Evolutionary conservation across 257 asterid genomes (phyloP).

Genomic region (Solanum etuberosum): DNA sequence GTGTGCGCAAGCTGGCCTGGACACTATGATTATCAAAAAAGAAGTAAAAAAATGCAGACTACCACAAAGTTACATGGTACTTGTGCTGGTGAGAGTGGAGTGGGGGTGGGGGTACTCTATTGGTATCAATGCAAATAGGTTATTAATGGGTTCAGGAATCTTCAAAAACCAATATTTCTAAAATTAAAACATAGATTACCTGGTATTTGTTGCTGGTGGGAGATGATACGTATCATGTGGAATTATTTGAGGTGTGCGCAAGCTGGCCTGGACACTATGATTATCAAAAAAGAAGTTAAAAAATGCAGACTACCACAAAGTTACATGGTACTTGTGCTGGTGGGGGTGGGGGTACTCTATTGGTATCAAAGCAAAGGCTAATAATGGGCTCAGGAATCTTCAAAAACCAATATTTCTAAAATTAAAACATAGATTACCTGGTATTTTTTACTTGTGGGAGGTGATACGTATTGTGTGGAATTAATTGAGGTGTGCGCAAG

Average conservation of each 20-base stretch:
- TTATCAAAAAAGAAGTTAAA: too few relatives aligned
- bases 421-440: not conserved
- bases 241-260: not conserved
- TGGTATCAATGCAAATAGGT: not conserved
- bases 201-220: too few relatives aligned
- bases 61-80: not conserved
- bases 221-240: too few relatives aligned
- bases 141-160: not conserved
- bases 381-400: not conserved
- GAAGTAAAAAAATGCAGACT: not conserved
- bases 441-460: not conserved
- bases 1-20: not conserved
- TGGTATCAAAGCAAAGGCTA: not conserved
- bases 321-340: too few relatives aligned
- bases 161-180: not conserved
- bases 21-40: too few relatives aligned
- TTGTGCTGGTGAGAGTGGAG: not conserved
- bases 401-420: not conserved
- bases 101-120: not conserved
- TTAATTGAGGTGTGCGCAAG: not conserved
- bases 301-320: too few relatives aligned
- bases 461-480: not conserved
- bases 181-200: not conserved
- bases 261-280: not conserved
- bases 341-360: too few relatives aligned